phyloP scores from a whole-genome alignment of 805 yeast genomes.

The Schwanniomyces vanrijiae region DNA sequence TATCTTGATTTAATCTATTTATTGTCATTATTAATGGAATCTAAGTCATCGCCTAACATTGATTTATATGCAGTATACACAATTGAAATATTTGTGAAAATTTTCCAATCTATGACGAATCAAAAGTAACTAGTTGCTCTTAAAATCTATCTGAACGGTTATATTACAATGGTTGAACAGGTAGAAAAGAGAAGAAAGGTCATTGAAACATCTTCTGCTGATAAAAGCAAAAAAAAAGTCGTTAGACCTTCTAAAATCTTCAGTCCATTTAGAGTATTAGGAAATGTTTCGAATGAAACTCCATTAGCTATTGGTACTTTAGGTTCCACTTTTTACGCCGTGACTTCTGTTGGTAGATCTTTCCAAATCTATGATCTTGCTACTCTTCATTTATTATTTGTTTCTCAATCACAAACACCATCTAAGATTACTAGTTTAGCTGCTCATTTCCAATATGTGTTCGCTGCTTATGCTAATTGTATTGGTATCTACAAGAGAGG shows the following conservation, averaged over 20 bases:
- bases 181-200: slow-evolving; percentile 36
- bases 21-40: not conserved
- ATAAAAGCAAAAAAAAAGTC: not conserved
- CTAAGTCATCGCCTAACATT: not conserved
- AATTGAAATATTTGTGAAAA: not conserved
- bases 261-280: slow-evolving; percentile 83
- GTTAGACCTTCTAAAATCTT: slow-evolving; percentile 48
- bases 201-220: slow-evolving; percentile 4
- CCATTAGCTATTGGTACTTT: slow-evolving; percentile 89
- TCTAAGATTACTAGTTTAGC: slow-evolving; percentile 66
- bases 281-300: slow-evolving; percentile 80
- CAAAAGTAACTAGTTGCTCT: not conserved
- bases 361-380: slow-evolving; percentile 94
- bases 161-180: slow-evolving; percentile 19
- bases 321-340: slow-evolving; percentile 84
- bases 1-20: not conserved
- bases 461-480: slow-evolving; percentile 67
- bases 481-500: slow-evolving; percentile 87
- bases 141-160: not conserved
- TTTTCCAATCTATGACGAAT: not conserved
- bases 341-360: slow-evolving; percentile 84
- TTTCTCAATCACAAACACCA: slow-evolving; percentile 76
- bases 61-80: not conserved
- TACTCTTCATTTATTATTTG: slow-evolving; percentile 79
- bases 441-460: slow-evolving; percentile 83